Evolutionary conservation across 139 green algal species (phyloP), one percentile per base, ranked within the genome.

Genomic region (Mesostigma viride): DNA sequence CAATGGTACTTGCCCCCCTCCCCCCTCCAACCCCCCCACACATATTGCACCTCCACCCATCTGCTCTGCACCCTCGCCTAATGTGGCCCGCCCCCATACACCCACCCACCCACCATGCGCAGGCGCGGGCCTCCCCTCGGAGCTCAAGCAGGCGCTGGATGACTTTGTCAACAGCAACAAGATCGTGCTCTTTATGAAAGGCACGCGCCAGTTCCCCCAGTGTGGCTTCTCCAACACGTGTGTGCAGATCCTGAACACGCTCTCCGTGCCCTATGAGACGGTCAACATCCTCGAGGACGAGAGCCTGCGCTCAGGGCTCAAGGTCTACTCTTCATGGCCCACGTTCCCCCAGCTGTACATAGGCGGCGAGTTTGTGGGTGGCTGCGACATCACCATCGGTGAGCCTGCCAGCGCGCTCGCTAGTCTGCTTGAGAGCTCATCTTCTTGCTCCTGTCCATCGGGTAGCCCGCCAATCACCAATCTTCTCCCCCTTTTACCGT

Each of bases 201-300:
- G 91, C 56, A 94, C 74, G 5, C 86, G 82, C 51, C 63, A 89
- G 73, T 89, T 93, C 40, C 91, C 91, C 0, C 82, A 92, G 83
- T 99, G 92, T 65, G 92, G 92, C 48, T 99, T 98, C 78, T 91
- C 79, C 58, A 95, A 95, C 76, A 96, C 85, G 0, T 88, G 89
- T 5, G 88, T 95, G 14, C 87, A 94, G 71, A 95, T 97, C 58
- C 71, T 97, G 0, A 91, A 88, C 40, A 71, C 36, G 2, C 68
- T 90, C 22, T 72, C 76, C 0, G 84, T 84, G 5, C 82, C 80
- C 0, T 91, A 81, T 53, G 86, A 95, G 66, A 86, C 83, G 0
- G 88, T 99, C 33, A 93, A 99, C 76, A 94, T 99, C 33, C 70
- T 99, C 40, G 89, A 90, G 35, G 82, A 95, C 63, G 90, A 97